Evolutionary conservation across 352 stramenopile species (phyloP).

Genomic region (Pythium dissotocum): DNA sequence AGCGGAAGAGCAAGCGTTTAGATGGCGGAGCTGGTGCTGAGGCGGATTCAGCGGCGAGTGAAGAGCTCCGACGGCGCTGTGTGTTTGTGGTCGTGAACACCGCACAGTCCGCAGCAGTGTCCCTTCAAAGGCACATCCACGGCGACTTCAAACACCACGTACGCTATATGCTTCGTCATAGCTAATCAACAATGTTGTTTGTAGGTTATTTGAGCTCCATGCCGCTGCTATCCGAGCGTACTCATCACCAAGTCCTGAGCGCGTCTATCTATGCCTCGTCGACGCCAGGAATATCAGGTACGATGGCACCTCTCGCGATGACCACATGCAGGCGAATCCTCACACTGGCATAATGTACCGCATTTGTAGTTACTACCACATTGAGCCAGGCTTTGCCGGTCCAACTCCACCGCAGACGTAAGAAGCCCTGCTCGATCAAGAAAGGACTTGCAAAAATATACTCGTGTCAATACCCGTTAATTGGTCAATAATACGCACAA

Average conservation of each 20-base stretch:
- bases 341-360: background rate
- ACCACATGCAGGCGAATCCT: too few relatives aligned
- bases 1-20: background rate
- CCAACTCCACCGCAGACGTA: background rate
- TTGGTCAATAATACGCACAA: background rate
- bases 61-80: background rate
- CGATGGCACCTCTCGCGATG: background rate
- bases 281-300: background rate
- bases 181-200: background rate
- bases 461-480: background rate
- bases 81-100: constrained; percentile 1
- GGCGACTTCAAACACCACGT: too few relatives aligned
- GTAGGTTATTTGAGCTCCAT: background rate
- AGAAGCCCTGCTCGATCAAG: too few relatives aligned
- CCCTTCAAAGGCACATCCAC: background rate
- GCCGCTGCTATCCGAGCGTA: background rate
- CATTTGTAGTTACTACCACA: background rate
- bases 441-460: too few relatives aligned
- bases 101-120: background rate
- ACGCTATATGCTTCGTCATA: too few relatives aligned
- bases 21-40: background rate
- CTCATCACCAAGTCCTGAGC: background rate
- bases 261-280: background rate
- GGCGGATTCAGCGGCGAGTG: background rate
- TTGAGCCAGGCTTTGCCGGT: background rate